Conservation (phyloP, 2,329 filamentous ascomycete genomes). For the Aureobasidium sp. region DNA sequence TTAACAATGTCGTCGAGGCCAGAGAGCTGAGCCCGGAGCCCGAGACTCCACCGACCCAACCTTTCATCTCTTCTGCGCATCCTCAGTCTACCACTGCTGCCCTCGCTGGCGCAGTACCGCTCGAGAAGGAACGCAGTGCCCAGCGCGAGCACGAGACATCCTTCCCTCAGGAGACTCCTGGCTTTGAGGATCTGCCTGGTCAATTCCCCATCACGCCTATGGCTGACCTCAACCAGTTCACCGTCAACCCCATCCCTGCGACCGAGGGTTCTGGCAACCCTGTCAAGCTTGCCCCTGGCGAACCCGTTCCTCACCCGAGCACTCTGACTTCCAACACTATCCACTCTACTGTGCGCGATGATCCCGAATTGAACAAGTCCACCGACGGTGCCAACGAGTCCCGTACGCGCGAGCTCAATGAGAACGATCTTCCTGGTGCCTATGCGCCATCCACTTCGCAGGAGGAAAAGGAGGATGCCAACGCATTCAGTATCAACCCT, state of each 20-base stretch:
- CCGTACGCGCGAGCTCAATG: slow-evolving; percentile 13
- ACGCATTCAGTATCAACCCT: slow-evolving; percentile 48
- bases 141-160: slow-evolving; percentile 22
- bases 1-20: slow-evolving; percentile 84
- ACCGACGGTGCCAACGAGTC: slow-evolving; percentile 40
- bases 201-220: slow-evolving; percentile 67
- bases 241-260: slow-evolving; percentile 46
- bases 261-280: slow-evolving; percentile 61
- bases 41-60: slow-evolving; percentile 37
- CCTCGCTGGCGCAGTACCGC: slow-evolving; percentile 60
- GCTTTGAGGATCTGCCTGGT: slow-evolving; percentile 49
- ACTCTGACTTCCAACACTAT: slow-evolving; percentile 64
- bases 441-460: slow-evolving; percentile 9
- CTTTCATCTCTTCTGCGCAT: slow-evolving; percentile 59
- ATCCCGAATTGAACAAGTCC: slow-evolving; percentile 49
- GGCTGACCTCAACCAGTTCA: slow-evolving; percentile 38
- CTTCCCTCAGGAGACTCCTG: slow-evolving; percentile 19
- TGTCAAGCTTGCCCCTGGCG: slow-evolving; percentile 67
- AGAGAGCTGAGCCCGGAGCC: slow-evolving; percentile 54
- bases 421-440: slow-evolving; percentile 11
- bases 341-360: slow-evolving; percentile 56
- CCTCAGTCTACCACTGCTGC: slow-evolving; percentile 65
- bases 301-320: slow-evolving; percentile 66
- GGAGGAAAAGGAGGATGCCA: slow-evolving; percentile 31
- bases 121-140: slow-evolving; percentile 42